Evolutionary conservation across 495 filamentous ascomycete genomes (phyloP).

Genomic region (Rusavskia elegans): DNA sequence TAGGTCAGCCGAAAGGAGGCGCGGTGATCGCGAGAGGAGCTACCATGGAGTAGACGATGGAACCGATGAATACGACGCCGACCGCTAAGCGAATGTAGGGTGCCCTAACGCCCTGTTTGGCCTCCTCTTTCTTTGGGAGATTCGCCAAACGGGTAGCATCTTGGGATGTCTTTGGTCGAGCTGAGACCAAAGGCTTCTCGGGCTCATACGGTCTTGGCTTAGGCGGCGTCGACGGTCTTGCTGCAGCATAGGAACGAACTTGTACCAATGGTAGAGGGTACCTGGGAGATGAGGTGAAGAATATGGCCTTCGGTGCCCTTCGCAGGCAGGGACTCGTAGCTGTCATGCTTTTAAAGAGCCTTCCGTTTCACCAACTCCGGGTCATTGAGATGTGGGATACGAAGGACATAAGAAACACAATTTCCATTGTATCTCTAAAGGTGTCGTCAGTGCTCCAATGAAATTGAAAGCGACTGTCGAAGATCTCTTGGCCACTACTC

Average conservation of each 20-base stretch:
- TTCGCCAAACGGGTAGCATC: not conserved
- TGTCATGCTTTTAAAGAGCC: not conserved
- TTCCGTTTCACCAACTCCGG: not conserved
- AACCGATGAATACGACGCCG: constrained; percentile 44
- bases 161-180: not conserved
- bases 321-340: constrained; percentile 1
- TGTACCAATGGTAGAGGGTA: not conserved
- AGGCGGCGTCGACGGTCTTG: not conserved
- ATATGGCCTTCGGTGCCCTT: not conserved
- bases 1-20: constrained; percentile 4
- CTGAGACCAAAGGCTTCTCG: constrained; percentile 1
- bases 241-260: not conserved
- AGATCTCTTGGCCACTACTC: too few species aligned
- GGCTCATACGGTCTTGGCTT: not conserved
- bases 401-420: too few species aligned
- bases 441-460: too few species aligned
- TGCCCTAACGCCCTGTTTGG: constrained; percentile 25
- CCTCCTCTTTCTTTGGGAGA: not conserved
- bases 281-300: not conserved
- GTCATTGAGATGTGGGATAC: too few species aligned
- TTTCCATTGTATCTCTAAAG: too few species aligned
- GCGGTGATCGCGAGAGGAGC: not conserved
- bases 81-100: constrained; percentile 42
- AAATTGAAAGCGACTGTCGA: too few species aligned
- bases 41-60: constrained; percentile 56